phyloP scores from a whole-genome alignment of 257 asterid genomes.

The Solanum boliviense region DNA sequence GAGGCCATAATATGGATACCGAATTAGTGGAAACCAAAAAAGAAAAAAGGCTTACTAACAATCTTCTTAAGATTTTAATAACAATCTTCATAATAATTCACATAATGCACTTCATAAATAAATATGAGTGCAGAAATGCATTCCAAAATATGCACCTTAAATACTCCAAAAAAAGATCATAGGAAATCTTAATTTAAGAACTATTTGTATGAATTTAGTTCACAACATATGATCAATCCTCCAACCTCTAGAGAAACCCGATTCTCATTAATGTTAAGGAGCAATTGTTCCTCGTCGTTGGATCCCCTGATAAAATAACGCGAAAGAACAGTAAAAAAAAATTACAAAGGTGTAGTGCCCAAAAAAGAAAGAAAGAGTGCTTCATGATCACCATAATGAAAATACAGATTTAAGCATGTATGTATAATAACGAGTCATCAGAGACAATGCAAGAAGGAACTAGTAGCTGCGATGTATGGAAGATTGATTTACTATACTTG shows the following conservation, averaged over 20 bases:
- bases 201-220: background rate
- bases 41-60: too few species aligned
- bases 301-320: constrained; percentile 33
- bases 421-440: too few species aligned
- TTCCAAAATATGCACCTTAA: too few species aligned
- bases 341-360: background rate
- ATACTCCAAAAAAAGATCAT: too few species aligned
- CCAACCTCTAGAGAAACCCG: constrained; percentile 51
- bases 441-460: background rate
- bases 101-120: too few species aligned
- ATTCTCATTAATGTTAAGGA: constrained; percentile 58
- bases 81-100: too few species aligned
- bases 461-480: background rate
- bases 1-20: too few species aligned
- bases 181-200: background rate
- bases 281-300: constrained; percentile 55
- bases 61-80: too few species aligned
- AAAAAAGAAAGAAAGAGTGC: background rate
- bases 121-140: too few species aligned
- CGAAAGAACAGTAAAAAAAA: too few species aligned
- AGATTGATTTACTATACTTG: background rate
- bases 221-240: constrained; percentile 51
- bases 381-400: background rate
- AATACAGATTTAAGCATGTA: too few species aligned
- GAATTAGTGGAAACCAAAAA: background rate